Base-by-base conservation (phyloP, 2,329 filamentous ascomycete genomes). In the Trichocomaceae sp. region DNA sequence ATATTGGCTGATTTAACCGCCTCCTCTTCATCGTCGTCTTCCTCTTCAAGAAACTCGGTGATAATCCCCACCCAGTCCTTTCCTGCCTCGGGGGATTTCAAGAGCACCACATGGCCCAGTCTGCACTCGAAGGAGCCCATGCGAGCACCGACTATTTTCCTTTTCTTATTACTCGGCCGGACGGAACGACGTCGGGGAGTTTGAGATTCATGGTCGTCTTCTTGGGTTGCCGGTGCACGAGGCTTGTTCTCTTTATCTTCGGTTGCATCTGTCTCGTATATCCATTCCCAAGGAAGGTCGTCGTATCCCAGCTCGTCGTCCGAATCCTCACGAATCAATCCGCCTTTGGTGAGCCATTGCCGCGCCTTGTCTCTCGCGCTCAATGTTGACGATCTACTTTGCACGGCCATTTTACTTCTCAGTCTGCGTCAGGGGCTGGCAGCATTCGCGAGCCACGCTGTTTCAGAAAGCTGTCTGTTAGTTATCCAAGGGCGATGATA, bases 51-150 rank as follows among this genome's bases (percentile, higher is more conserved):
- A 61, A 99, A 96, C 44, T 88, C 85, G 64, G 86, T 87, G 51
- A 96, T 86, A 58, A 99, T 84, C 33, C 89, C 93, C 2, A 95
- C 87, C 91, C 93, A 99, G 10, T 90, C 87, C 64, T 95, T 90
- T 60, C 89, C 89, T 41, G 83, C 82, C 3, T 88, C 90, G 39
- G 95, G 89, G 1, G 91, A 89, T 70, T 95, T 95, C 54, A 99
- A 78, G 41, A 97, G 77, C 35, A 97, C 86, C 19, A 83, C 82
- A 66, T 99, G 90, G 45, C 93, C 93, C 37, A 96, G 69, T 52
- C 75, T 80, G 72, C 90, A 96, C 66, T 86, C 81, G 60, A 96
- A 96, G 12, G 70, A 77, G 22, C 90, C 91, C 79, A 90, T 90
- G 23, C 83, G 83, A 19, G 92, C 93, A 3, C 89, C 93, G 41